phyloP scores from a whole-genome alignment of 2,329 filamentous ascomycete species.

The Pseudonectria buxi region DNA sequence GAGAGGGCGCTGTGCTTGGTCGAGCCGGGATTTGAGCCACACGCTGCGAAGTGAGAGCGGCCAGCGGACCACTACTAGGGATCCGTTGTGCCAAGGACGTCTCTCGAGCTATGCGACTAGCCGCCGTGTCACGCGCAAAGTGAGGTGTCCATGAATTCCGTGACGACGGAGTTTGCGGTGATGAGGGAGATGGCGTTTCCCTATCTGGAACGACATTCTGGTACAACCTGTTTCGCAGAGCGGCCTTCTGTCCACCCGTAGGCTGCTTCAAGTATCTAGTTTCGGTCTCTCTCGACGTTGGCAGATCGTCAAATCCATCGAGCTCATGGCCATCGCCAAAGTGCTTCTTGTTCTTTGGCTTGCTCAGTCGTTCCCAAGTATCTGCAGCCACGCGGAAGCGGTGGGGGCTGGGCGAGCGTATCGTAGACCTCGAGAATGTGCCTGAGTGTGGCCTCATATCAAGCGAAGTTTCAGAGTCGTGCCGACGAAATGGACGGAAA shows the following conservation, averaged over 20 bases:
- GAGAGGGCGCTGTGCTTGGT: slow-evolving; percentile 28
- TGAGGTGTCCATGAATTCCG: slow-evolving; percentile 49
- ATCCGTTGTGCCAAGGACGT: slow-evolving; percentile 54
- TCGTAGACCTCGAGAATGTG: slow-evolving; percentile 49
- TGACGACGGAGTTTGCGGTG: slow-evolving; percentile 52
- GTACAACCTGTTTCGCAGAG: slow-evolving; percentile 49
- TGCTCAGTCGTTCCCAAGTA: slow-evolving; percentile 61
- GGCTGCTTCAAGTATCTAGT: slow-evolving; percentile 79
- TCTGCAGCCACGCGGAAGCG: slow-evolving; percentile 41
- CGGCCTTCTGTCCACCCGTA: slow-evolving; percentile 58
- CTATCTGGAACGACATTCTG: slow-evolving; percentile 50
- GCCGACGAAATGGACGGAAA: slow-evolving; percentile 65
- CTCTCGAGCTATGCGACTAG: slow-evolving; percentile 59
- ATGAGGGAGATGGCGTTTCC: slow-evolving; percentile 46
- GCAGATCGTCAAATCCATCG: slow-evolving; percentile 89
- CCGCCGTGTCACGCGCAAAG: slow-evolving; percentile 59
- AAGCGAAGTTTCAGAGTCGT: slow-evolving; percentile 68
- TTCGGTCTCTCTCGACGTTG: slow-evolving; percentile 76
- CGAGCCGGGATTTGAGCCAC: slow-evolving; percentile 47
- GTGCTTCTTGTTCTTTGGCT: slow-evolving; percentile 48
- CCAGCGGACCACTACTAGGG: slow-evolving; percentile 46
- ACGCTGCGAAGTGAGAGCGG: slow-evolving; percentile 49
- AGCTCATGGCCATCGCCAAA: slow-evolving; percentile 93
- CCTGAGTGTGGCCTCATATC: slow-evolving; percentile 53
- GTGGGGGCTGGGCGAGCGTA: slow-evolving; percentile 55